Evolutionary conservation across 2,329 filamentous ascomycete genomes (phyloP), one percentile per base, ranked within the genome.

Genomic region (Orbilia quercus): DNA sequence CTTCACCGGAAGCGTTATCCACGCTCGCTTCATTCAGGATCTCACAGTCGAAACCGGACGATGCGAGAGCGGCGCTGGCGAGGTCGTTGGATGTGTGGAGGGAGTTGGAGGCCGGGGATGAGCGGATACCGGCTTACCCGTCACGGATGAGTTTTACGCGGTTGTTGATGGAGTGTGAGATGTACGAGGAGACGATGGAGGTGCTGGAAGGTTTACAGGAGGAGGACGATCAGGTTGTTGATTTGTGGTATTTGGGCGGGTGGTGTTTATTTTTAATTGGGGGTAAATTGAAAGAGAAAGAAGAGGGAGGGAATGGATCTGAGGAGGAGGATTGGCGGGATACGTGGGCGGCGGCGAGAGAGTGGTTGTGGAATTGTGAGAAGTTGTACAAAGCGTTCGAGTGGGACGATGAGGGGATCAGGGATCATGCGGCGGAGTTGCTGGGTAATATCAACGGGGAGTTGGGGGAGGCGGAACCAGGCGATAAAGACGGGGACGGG

Each of bases 191-290:
- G 75, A 94, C 95, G 0, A 86, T 96, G 67, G 87, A 90, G 65
- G 92, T 98, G 1, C 83, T 97, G 60, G 91, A 96, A 79, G 85
- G 91, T 60, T 83, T 99, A 59, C 87, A 96, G 40, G 84, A 86
- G 36, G 95, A 99, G 80, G 94, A 99, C 76, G 96, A 99, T 79
- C 86, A 90, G 79, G 96, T 94, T 80, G 91, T 99, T 18, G 95
- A 99, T 82, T 90, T 91, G 16, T 97, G 93, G 92, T 99, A 99
- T 82, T 85, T 99, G 3, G 95, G 95, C 45, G 96, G 95, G 2
- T 98, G 94, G 91, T 93, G 92, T 77, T 85, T 96, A 76, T 91
- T 92, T 79, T 85, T 96, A 69, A 83, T 90, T 75, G 91, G 90
- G 9, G 86, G 91, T 80, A 91, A 89, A 83, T 83, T 87, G 78